These are phyloP conservation scores for Magnolia changhungtana DNA, from an alignment of 164 flowering plant species.

Conservation along the genomic window DNA sequence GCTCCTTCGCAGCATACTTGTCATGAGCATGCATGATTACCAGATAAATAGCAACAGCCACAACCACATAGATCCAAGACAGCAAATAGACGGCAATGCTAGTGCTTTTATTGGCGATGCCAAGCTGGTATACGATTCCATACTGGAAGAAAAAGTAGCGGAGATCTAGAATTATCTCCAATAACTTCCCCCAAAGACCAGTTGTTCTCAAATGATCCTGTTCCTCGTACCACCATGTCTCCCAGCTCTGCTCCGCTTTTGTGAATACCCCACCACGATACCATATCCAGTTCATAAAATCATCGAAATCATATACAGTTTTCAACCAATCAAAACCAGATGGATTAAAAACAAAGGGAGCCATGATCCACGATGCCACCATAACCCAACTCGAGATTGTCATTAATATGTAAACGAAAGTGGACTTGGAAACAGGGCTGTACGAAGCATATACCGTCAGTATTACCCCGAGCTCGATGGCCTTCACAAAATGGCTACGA, in stretches of 20 bases:
- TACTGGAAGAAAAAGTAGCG: constrained; percentile 96
- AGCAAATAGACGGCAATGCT: constrained; percentile 77
- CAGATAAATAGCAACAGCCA: constrained; percentile 49
- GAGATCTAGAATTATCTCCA: constrained; percentile 83
- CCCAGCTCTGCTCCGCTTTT: constrained; percentile 89
- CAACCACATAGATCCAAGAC: constrained; percentile 74
- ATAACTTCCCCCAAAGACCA: constrained; percentile 85
- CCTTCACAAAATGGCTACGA: constrained; percentile 95
- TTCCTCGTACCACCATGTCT: constrained; percentile 97
- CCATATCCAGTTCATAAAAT: constrained; percentile 90
- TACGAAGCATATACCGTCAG: constrained; percentile 70
- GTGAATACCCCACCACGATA: constrained; percentile 55
- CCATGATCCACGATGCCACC: constrained; percentile 82
- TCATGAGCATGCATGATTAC: constrained; percentile 60
- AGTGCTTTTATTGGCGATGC: constrained; percentile 44
- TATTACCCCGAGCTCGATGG: constrained; percentile 80
- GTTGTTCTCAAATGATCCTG: constrained; percentile 81
- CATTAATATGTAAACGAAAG: constrained; percentile 73
- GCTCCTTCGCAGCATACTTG: constrained; percentile 70
- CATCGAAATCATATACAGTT: constrained; percentile 87
- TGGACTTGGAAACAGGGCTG: constrained; percentile 46
- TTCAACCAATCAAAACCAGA: constrained; percentile 99
- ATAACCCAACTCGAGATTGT: constrained; percentile 90
- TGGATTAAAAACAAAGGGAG: constrained; percentile 91
- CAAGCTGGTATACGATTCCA: constrained; percentile 76